phyloP scores from a whole-genome alignment of 768 basidiomycete genomes.

The Russula emetica region DNA sequence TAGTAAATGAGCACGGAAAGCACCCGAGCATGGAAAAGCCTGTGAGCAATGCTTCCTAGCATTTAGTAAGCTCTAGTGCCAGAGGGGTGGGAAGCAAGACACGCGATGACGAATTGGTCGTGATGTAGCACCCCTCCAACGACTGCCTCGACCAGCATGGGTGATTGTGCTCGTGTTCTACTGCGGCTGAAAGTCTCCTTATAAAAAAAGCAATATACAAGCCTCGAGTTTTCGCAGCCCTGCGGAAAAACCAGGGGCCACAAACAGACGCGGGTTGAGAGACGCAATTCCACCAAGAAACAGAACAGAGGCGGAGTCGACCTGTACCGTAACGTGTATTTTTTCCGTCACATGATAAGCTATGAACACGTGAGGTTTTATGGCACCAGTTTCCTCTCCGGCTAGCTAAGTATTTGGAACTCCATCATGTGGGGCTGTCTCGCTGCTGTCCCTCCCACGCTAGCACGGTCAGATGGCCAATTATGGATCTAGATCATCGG shows the following conservation, averaged over 20 bases:
- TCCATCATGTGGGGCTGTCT: too few species aligned
- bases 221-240: conserved; percentile 74
- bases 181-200: conserved; percentile 46
- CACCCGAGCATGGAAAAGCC: conserved; percentile 42
- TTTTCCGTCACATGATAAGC: too few species aligned
- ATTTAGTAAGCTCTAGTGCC: not conserved
- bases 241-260: conserved; percentile 31
- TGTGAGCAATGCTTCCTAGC: conserved; percentile 39
- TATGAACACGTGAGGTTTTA: too few species aligned
- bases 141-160: conserved; percentile 64
- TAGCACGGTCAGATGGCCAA: too few species aligned
- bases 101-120: conserved; percentile 46
- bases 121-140: conserved; percentile 76
- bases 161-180: conserved; percentile 50
- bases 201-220: conserved; percentile 68
- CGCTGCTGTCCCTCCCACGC: too few species aligned
- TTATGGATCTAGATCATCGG: too few species aligned
- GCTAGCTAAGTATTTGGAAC: too few species aligned
- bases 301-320: not conserved
- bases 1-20: conserved; percentile 35
- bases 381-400: too few species aligned
- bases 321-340: too few species aligned
- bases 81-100: not conserved
- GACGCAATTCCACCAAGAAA: conserved; percentile 60
- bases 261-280: not conserved